These are phyloP conservation scores for Sordariomycetes sp. DNA, from an alignment of 2,329 filamentous ascomycete species.

Conservation along the genomic window DNA sequence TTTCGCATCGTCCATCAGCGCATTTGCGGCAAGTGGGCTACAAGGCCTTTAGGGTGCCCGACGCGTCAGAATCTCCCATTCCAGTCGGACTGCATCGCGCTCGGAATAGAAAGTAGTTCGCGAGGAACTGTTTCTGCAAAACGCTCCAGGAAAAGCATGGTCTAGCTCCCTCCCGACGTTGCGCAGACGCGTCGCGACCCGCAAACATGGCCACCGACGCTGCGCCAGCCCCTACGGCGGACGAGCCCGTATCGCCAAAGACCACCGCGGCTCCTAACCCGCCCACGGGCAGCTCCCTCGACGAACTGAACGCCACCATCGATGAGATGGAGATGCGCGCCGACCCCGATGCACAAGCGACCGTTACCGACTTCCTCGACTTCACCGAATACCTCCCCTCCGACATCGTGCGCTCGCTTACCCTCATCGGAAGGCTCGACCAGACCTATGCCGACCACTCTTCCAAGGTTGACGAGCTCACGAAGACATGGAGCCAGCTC, in stretches of 20 bases:
- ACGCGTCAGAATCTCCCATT: too few relatives aligned
- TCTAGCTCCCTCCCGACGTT: not conserved
- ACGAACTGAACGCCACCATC: constrained; percentile 16
- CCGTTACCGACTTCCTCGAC: constrained; percentile 58
- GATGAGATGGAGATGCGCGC: constrained; percentile 35
- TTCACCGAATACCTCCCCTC: constrained; percentile 57
- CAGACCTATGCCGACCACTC: constrained; percentile 43
- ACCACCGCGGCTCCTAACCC: constrained; percentile 14
- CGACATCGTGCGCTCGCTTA: constrained; percentile 52
- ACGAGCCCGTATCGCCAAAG: constrained; percentile 21
- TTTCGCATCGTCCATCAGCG: not conserved
- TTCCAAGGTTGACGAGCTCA: constrained; percentile 38
- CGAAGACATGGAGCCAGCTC: constrained; percentile 41
- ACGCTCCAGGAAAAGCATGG: not conserved
- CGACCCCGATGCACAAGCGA: constrained; percentile 55
- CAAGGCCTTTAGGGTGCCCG: too few relatives aligned
- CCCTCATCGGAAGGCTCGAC: constrained; percentile 52
- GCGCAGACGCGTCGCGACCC: not conserved
- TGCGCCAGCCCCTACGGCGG: constrained; percentile 5
- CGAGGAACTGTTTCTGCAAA: not conserved
- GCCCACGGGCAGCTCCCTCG: constrained; percentile 9
- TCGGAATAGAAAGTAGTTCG: not conserved
- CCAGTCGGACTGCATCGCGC: not conserved
- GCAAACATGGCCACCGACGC: constrained; percentile 5
- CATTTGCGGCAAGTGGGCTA: too few relatives aligned